Evolutionary conservation across 208 protist genomes (phyloP).

Genomic region (Trypanosoma vivax): DNA sequence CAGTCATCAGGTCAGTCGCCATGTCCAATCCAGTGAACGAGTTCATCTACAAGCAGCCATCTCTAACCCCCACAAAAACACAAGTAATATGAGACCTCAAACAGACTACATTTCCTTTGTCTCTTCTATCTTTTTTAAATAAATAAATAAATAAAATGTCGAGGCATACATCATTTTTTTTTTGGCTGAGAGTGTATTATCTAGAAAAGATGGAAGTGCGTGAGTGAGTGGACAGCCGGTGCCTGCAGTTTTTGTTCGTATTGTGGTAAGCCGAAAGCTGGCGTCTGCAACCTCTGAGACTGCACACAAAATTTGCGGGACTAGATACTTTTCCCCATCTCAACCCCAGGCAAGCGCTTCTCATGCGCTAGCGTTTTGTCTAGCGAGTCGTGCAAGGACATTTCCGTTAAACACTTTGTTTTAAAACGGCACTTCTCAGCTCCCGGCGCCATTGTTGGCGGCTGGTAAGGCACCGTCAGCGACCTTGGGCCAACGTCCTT

Average conservation of each 20-base stretch:
- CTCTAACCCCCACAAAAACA: too few relatives aligned
- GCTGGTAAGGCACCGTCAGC: slow-evolving; percentile 50
- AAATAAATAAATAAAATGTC: neutral
- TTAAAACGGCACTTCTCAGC: slow-evolving; percentile 54
- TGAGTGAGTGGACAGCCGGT: too few relatives aligned
- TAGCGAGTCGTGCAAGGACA: slow-evolving; percentile 28
- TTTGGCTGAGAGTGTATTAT: neutral
- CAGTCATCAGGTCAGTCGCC: too few relatives aligned
- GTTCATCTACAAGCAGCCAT: too few relatives aligned
- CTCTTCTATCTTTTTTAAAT: neutral
- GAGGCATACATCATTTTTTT: neutral
- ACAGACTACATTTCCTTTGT: too few relatives aligned
- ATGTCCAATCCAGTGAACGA: too few relatives aligned
- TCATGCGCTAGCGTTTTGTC: slow-evolving; percentile 39
- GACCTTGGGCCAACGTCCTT: slow-evolving; percentile 24
- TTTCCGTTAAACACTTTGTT: slow-evolving; percentile 33
- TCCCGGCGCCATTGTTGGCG: slow-evolving; percentile 46
- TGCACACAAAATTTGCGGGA: too few relatives aligned
- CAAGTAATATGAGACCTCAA: too few relatives aligned
- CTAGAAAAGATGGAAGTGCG: neutral
- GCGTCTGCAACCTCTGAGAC: too few relatives aligned
- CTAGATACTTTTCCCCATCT: too few relatives aligned
- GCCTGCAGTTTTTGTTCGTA: too few relatives aligned
- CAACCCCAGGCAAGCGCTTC: slow-evolving; percentile 44
- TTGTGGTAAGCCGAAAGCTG: too few relatives aligned